These are phyloP conservation scores for Pestalotiopsis sp. DNA, from an alignment of 2,329 filamentous ascomycete species.

Conservation along the genomic window DNA sequence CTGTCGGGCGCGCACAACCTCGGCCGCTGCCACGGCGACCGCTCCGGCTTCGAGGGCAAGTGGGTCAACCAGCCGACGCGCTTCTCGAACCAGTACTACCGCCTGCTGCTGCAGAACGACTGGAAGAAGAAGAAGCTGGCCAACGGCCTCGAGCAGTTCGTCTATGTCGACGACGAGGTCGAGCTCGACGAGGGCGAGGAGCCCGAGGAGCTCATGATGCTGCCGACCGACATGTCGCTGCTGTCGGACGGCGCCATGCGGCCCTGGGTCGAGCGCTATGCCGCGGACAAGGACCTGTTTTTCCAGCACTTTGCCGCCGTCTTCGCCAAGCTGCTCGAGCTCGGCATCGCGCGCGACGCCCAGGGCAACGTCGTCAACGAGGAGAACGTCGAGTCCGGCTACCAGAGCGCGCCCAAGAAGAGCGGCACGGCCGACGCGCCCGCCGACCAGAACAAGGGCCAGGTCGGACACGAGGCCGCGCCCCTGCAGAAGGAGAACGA, in stretches of 20 bases:
- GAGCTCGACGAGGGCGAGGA: conserved; percentile 49
- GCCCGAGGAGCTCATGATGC: conserved; percentile 66
- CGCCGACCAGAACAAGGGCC: background rate
- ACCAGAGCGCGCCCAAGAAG: conserved; percentile 13
- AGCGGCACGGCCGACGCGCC: conserved; percentile 3
- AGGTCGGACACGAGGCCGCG: conserved; percentile 7
- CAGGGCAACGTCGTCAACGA: conserved; percentile 7
- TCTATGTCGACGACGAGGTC: conserved; percentile 58
- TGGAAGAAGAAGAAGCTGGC: conserved; percentile 29
- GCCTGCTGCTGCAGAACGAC: conserved; percentile 31
- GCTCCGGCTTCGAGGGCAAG: conserved; percentile 35
- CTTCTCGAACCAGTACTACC: conserved; percentile 39
- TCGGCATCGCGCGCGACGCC: conserved; percentile 6
- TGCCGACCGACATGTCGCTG: conserved; percentile 65
- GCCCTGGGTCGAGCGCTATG: conserved; percentile 50
- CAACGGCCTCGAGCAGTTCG: conserved; percentile 48
- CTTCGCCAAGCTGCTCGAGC: conserved; percentile 9
- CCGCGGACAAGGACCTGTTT: conserved; percentile 11
- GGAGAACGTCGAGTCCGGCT: conserved; percentile 6
- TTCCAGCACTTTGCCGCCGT: conserved; percentile 9
- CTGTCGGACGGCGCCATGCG: conserved; percentile 53
- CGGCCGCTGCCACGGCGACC: conserved; percentile 59
- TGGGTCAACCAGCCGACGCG: conserved; percentile 38
- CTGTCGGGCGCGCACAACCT: conserved; percentile 82
- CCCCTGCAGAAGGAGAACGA: conserved; percentile 8